Percentiles rank a stretch among this genome's conserved stretches.
These are phyloP conservation scores for Iberis amara DNA, from an alignment of 441 rosid genomes.

Conservation along the genomic window DNA sequence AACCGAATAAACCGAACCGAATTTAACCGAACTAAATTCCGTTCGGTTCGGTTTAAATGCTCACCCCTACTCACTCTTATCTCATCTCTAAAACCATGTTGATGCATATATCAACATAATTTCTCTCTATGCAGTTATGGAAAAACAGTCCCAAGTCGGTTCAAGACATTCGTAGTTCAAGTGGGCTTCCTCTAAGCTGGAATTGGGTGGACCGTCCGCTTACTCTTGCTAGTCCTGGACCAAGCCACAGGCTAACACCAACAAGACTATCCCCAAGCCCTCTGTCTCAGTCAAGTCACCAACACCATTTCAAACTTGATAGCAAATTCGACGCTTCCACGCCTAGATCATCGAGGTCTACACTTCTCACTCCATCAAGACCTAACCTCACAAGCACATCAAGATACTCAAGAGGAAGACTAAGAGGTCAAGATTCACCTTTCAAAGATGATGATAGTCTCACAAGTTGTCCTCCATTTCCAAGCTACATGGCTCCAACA, in stretches of 20 bases:
- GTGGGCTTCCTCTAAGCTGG: conserved; percentile 89
- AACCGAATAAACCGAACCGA: too few species aligned
- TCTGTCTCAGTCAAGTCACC: conserved; percentile 50
- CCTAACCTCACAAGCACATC: conserved; percentile 42
- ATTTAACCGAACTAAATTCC: too few species aligned
- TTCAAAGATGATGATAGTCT: conserved; percentile 88
- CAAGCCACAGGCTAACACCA: conserved; percentile 41
- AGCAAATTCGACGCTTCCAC: conserved; percentile 56
- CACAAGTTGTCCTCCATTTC: conserved; percentile 89
- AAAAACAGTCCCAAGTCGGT: conserved; percentile 49
- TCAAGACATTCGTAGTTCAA: conserved; percentile 47
- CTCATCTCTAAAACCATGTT: conserved; percentile 8
- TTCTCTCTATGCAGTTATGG: conserved; percentile 46
- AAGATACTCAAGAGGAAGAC: conserved; percentile 55
- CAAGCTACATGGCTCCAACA: conserved; percentile 82
- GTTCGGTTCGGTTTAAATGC: too few species aligned
- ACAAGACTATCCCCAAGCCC: conserved; percentile 53
- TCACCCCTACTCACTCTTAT: conserved; percentile 2
- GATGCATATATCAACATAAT: conserved; percentile 12
- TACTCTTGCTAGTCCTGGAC: conserved; percentile 41
- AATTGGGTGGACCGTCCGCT: conserved; percentile 76
- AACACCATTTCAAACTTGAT: conserved; percentile 33
- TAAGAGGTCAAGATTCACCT: conserved; percentile 57
- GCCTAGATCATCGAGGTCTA: conserved; percentile 68
- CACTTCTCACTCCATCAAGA: conserved; percentile 41